Conservation (phyloP, 768 basidiomycete genomes). For the Kwoniella heveanensis region DNA sequence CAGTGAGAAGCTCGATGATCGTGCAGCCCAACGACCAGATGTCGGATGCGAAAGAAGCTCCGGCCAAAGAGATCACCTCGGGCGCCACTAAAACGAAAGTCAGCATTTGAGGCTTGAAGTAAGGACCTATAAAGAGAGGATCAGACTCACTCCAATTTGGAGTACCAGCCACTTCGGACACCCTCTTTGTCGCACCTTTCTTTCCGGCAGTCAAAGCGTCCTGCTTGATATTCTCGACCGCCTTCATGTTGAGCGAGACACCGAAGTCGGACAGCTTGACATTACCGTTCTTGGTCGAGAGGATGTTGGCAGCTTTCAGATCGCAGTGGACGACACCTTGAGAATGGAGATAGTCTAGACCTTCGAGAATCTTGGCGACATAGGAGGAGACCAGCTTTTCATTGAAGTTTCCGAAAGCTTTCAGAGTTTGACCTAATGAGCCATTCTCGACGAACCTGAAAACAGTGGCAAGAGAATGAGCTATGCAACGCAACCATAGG, state of each 20-base stretch:
- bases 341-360: constrained; percentile 85
- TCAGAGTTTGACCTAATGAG: constrained; percentile 87
- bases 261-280: constrained; percentile 97
- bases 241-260: constrained; percentile 90
- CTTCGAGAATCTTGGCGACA: constrained; percentile 94
- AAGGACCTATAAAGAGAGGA: too few relatives aligned
- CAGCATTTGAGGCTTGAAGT: too few relatives aligned
- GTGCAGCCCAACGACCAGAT: constrained; percentile 80
- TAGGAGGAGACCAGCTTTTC: constrained; percentile 89
- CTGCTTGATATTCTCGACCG: constrained; percentile 69
- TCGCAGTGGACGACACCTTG: constrained; percentile 85
- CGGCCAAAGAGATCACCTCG: constrained; percentile 93
- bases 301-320: constrained; percentile 96
- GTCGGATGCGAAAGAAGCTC: constrained; percentile 64
- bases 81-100: constrained; percentile 69
- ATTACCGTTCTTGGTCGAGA: constrained; percentile 97
- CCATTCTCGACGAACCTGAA: constrained; percentile 92
- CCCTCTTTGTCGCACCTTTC: constrained; percentile 18
- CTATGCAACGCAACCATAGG: neutral
- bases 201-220: constrained; percentile 59
- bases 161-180: constrained; percentile 72
- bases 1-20: constrained; percentile 88
- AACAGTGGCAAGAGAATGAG: neutral
- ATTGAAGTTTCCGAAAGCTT: constrained; percentile 89
- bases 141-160: constrained; percentile 80